Evolutionary conservation across 352 stramenopile genomes (phyloP).

Genomic region (Thraustochytrium striatum): DNA sequence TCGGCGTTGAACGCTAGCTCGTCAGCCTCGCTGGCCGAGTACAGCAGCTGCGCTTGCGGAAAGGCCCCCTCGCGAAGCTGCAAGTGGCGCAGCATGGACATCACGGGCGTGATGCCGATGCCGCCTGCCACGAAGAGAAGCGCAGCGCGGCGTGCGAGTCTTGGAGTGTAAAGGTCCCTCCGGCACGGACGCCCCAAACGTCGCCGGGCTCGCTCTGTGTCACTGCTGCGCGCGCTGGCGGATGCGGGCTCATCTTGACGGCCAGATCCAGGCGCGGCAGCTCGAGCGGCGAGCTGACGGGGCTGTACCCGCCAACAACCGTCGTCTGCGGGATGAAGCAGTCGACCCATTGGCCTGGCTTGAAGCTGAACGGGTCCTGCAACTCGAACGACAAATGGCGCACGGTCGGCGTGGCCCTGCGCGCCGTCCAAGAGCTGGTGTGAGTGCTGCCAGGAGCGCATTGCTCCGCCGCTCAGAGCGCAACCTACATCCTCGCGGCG

Average conservation of each 20-base stretch:
- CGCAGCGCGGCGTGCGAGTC: not conserved
- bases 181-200: constrained; percentile 5
- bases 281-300: not conserved
- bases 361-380: not conserved
- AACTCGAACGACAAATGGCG: too few species aligned
- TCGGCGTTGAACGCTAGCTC: too few species aligned
- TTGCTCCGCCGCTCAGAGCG: too few species aligned
- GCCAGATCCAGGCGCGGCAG: constrained; percentile 4
- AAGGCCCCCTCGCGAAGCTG: too few species aligned
- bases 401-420: too few species aligned
- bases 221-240: not conserved
- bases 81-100: not conserved
- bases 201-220: not conserved
- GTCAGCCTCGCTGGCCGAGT: too few species aligned
- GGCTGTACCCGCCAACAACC: not conserved
- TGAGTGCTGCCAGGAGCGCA: too few species aligned
- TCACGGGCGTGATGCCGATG: constrained; percentile 22
- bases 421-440: too few species aligned
- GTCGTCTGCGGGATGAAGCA: constrained; percentile 1
- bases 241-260: not conserved
- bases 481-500: too few species aligned
- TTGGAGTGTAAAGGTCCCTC: not conserved
- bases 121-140: constrained; percentile 4
- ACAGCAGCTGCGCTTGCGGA: too few species aligned
- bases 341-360: constrained; percentile 5